These are phyloP conservation scores for Raffaelea arxii DNA, from an alignment of 2,329 filamentous ascomycete species.

Conservation along the genomic window DNA sequence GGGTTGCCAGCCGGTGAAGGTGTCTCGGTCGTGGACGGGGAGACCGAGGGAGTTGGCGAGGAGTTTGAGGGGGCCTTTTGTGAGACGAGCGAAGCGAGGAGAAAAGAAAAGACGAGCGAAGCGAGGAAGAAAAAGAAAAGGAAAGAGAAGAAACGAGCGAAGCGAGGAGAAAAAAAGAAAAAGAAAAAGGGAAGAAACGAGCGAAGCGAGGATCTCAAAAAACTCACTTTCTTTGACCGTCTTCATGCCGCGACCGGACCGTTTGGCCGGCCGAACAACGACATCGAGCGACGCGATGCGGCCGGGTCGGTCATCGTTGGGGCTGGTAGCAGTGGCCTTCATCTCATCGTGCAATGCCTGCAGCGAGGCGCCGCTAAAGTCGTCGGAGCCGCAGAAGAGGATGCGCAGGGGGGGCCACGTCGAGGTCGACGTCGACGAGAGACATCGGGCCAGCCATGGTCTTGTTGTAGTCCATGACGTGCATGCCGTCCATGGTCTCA, in stretches of 20 bases:
- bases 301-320: slow-evolving; percentile 18
- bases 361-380: slow-evolving; percentile 75
- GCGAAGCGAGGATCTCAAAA: background rate
- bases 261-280: slow-evolving; percentile 70
- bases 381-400: slow-evolving; percentile 89
- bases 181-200: background rate
- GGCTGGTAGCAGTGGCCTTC: background rate
- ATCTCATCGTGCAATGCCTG: slow-evolving; percentile 53
- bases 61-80: slow-evolving; percentile 53
- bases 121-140: background rate
- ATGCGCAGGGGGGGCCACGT: slow-evolving; percentile 55
- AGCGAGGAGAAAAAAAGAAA: background rate
- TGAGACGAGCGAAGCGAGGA: background rate
- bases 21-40: slow-evolving; percentile 64
- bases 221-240: slow-evolving; percentile 51
- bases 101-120: background rate
- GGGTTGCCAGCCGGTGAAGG: slow-evolving; percentile 74
- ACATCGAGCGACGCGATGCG: slow-evolving; percentile 74
- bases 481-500: background rate
- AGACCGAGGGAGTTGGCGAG: slow-evolving; percentile 56
- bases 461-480: background rate
- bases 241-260: slow-evolving; percentile 65
- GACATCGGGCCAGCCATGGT: background rate
- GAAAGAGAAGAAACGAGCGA: no score
- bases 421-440: slow-evolving; percentile 15